Base-by-base conservation (phyloP, 164 flowering plant species). In the Kalanchoe fedtschenkoi region DNA sequence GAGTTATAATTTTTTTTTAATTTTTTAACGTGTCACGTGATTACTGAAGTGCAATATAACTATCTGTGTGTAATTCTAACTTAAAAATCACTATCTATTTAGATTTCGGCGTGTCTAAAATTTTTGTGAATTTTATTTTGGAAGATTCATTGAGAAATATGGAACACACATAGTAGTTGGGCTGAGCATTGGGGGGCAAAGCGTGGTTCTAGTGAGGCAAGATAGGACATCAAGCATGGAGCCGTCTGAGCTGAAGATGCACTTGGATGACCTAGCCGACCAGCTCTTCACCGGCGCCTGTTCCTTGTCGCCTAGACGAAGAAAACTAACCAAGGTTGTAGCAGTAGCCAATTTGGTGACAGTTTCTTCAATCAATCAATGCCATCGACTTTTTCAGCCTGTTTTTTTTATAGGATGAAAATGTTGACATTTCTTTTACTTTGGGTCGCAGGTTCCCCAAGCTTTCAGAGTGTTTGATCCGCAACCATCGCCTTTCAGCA, bases 131-230 rank as follows among this genome's bases (percentile, higher is more conserved):
- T 26, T 26, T 16, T 32, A 2, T 16, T 11, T 42, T 42, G 44
- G 44, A 79, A 87, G 96, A 63, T 91, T 91, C 72, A 87, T 91
- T 19, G 84, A 85, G 71, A 86, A 74, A 54, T 91, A 85, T 74
- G 96, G 98, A 41, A 91, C 98, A 0, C 96, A 91, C 66, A 70
- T 91, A 2, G 71, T 91, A 2, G 91, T 87, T 32, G 96, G 92
- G 21, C 17, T 87, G 58, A 71, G 87, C 67, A 56, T 91, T 29
- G 98, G 98, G 4, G 96, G 95, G 5, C 70, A 78, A 37, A 95
- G 86, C 66, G 71, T 81, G 70, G 76, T 89, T 8, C 60, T 76
- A 11, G 82, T 83, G 29, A 85, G 74, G 71, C 98, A 91, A 74
- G 83, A 81, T 22, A 72, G 69, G 26, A 70, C 87, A 24, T 91